Conservation (phyloP, 345 rosid species). For the Dovyalis caffra region DNA sequence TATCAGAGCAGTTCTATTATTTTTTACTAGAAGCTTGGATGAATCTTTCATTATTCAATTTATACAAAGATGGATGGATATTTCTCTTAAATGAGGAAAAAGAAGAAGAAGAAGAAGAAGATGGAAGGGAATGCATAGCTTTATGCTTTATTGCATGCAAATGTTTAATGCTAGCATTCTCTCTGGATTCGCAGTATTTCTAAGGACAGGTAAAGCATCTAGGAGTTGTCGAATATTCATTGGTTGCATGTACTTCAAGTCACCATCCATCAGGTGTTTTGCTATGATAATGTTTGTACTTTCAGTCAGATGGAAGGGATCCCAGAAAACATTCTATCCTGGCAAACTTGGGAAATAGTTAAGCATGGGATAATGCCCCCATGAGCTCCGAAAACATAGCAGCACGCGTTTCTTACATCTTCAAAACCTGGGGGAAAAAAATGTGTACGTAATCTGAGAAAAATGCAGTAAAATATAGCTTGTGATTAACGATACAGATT, state of each 20-base stretch:
- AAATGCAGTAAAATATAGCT: background rate
- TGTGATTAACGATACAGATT: background rate
- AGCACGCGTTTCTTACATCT: slow-evolving; percentile 37
- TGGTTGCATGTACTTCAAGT: slow-evolving; percentile 33
- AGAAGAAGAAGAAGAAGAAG: no score
- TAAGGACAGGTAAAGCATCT: background rate
- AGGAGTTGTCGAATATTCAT: slow-evolving; percentile 40
- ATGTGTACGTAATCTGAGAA: background rate
- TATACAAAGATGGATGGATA: no score
- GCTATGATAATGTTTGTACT: slow-evolving; percentile 35
- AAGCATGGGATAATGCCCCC: slow-evolving; percentile 24
- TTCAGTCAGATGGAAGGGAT: slow-evolving; percentile 35
- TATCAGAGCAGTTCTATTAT: no score
- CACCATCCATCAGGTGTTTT: slow-evolving; percentile 37
- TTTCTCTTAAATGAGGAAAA: no score
- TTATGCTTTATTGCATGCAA: no score
- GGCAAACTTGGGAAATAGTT: slow-evolving; percentile 26
- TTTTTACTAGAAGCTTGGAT: no score
- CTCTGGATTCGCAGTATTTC: no score
- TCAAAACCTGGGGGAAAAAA: slow-evolving; percentile 28
- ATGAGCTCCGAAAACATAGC: slow-evolving; percentile 26
- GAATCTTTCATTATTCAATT: no score
- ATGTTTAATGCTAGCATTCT: no score
- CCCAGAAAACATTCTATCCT: slow-evolving; percentile 16
- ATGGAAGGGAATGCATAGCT: no score